phyloP scores from a whole-genome alignment of 805 yeast species.

The Saccharomycopsis synnaedendra region DNA sequence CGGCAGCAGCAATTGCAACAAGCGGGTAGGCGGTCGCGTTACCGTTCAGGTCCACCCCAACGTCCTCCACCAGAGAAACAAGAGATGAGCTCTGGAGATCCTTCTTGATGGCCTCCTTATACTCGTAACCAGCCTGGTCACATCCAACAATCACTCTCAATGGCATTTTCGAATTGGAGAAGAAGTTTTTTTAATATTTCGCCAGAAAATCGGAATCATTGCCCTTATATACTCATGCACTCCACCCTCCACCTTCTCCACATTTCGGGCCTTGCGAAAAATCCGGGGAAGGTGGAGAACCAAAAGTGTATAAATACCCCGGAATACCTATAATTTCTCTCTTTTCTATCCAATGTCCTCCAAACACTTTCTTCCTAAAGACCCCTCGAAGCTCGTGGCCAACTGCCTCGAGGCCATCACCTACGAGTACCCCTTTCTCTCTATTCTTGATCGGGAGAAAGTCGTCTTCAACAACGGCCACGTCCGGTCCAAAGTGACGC shows the following conservation, averaged over 20 bases:
- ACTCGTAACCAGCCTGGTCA: constrained; percentile 35
- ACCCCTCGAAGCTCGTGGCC: constrained; percentile 25
- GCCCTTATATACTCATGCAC: not conserved
- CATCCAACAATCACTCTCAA: constrained; percentile 26
- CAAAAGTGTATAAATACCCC: not conserved
- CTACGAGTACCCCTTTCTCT: constrained; percentile 27
- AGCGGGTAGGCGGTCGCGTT: constrained; percentile 31
- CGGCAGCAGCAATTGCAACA: constrained; percentile 34
- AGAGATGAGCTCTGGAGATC: constrained; percentile 23
- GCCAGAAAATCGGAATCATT: not conserved
- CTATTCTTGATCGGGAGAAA: constrained; percentile 27
- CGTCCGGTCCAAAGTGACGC: constrained; percentile 20
- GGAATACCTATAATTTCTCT: not conserved
- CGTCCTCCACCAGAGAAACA: constrained; percentile 27
- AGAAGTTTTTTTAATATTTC: not conserved
- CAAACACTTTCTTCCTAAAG: constrained; percentile 31
- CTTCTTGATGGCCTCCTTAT: constrained; percentile 27
- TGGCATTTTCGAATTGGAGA: not conserved
- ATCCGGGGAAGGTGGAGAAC: not conserved
- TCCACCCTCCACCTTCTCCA: not conserved
- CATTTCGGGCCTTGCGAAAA: not conserved
- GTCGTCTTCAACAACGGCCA: constrained; percentile 25
- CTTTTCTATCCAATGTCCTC: constrained; percentile 21
- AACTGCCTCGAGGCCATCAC: constrained; percentile 29
- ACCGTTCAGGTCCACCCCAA: constrained; percentile 27